These are phyloP conservation scores for Nicotiana rustica DNA, from an alignment of 305 asterid species.

Conservation along the genomic window DNA sequence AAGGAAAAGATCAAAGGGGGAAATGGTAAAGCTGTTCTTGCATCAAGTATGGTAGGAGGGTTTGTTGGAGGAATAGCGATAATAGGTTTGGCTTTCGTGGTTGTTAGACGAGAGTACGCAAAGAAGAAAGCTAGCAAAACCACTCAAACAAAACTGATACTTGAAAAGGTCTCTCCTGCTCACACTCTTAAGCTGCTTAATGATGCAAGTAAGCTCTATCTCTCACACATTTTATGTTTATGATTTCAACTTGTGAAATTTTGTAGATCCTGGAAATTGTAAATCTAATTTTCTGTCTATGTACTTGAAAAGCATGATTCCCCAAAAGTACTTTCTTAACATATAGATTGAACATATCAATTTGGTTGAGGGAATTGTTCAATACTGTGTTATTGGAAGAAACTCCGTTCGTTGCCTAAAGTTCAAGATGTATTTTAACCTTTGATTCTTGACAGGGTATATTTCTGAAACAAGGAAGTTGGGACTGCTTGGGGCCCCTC, in stretches of 20 bases:
- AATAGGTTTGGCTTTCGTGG: conserved; percentile 60
- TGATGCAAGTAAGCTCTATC: conserved; percentile 75
- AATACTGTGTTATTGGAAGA: neutral
- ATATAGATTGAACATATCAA: conserved; percentile 13
- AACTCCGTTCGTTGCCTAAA: neutral
- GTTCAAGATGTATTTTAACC: neutral
- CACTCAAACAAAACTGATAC: conserved; percentile 50
- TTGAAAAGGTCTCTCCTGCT: conserved; percentile 69
- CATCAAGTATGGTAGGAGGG: conserved; percentile 72
- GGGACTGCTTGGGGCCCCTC: conserved; percentile 75
- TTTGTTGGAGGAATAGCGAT: conserved; percentile 57
- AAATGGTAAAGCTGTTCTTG: conserved; percentile 59
- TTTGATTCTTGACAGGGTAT: conserved; percentile 59
- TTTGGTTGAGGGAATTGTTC: neutral
- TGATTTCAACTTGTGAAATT: neutral
- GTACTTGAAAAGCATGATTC: conserved; percentile 23
- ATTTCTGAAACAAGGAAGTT: conserved; percentile 82
- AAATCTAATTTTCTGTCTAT: neutral
- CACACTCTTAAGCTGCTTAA: conserved; percentile 80
- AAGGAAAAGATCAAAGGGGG: conserved; percentile 41
- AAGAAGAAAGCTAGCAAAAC: conserved; percentile 47
- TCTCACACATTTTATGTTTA: neutral
- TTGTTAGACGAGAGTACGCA: conserved; percentile 51
- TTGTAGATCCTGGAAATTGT: neutral
- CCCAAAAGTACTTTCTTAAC: neutral